Base-by-base conservation (phyloP, 495 filamentous ascomycete genomes). In the Oleoguttula mirabilis region DNA sequence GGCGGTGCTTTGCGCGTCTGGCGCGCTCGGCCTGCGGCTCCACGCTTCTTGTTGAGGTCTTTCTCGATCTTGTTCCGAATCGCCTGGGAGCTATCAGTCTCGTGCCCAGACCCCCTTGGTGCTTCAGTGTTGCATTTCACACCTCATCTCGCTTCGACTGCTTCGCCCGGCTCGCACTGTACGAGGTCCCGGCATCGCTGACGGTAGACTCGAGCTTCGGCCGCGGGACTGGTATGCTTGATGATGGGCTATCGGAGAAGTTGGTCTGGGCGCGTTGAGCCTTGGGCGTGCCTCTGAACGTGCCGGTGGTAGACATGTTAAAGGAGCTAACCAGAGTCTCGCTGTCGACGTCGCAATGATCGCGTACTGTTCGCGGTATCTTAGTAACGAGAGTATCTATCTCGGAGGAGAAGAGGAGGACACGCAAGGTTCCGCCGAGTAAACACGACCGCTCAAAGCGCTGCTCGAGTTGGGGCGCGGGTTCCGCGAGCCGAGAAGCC, bases 141-240 rank as follows among this genome's bases (percentile, higher is more conserved):
- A 96, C 90, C 82, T 99, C 90, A 83, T 99, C 90, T 61, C 85
- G 77, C 66, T 94, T 96, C 47, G 79, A 80, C 70, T 95, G 88
- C 66, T 92, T 95, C 65, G 84, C 80, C 58, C 90, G 72, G 60
- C 78, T 95, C 56, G 80, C 82, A 72, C 74, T 93, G 65, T 84
- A 72, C 42, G 82, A 77, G 39, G 85, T 84, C 47, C 75, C 77
- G 43, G 70, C 74, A 41, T 88, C 82, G 58, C 79, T 84, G 39
- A 66, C 56, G 21, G 65, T 60, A 25, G 62, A 59, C 25, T 94
- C 87, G 24, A 80, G 71, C 32, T 85, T 79, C 34, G 87, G 87
- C 50, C 88, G 75, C 1, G 49, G 40, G 10, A 42, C 21, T n/a
- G n/a, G n/a, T n/a, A 94, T 94, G 58, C 70, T 76, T 22, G 84